These are phyloP conservation scores for Apiospora aurea DNA, from an alignment of 2,329 filamentous ascomycete genomes.

Conservation along the genomic window DNA sequence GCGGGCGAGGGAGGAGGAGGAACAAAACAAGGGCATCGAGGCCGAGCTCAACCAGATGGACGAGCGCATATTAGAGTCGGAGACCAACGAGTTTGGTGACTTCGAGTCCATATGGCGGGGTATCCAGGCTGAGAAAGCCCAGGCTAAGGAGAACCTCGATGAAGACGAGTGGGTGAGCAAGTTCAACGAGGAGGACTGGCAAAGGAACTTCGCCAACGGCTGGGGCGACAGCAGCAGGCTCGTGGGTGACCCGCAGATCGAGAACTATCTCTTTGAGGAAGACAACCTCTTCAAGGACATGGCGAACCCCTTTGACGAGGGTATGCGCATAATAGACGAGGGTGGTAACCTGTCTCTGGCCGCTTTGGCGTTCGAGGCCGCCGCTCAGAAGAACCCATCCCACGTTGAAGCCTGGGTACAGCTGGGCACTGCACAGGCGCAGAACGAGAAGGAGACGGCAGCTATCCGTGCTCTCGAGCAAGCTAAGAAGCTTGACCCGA, in stretches of 20 bases:
- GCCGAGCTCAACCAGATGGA: constrained; percentile 89
- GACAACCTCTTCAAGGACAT: constrained; percentile 88
- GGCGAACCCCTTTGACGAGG: constrained; percentile 88
- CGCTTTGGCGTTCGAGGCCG: constrained; percentile 93
- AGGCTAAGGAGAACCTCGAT: constrained; percentile 72
- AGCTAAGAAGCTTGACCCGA: constrained; percentile 85
- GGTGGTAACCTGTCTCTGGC: constrained; percentile 94
- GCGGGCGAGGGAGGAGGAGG: constrained; percentile 48
- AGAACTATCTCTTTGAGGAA: constrained; percentile 93
- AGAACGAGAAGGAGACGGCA: constrained; percentile 98
- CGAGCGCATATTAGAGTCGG: constrained; percentile 65
- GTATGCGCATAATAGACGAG: constrained; percentile 89
- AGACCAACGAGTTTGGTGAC: constrained; percentile 80
- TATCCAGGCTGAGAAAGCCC: constrained; percentile 78
- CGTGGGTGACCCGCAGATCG: constrained; percentile 76
- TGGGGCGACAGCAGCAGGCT: constrained; percentile 57
- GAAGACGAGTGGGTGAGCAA: constrained; percentile 68
- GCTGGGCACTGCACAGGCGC: constrained; percentile 89
- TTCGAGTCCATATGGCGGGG: constrained; percentile 91
- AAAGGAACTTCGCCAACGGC: constrained; percentile 62
- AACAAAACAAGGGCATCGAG: constrained; percentile 70
- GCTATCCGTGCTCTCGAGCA: constrained; percentile 94
- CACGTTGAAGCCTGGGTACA: constrained; percentile 95
- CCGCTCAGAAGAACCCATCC: constrained; percentile 85
- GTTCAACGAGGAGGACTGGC: constrained; percentile 83